Conservation (phyloP, 2,329 filamentous ascomycete species). For the Aspergillus luchuensis region DNA sequence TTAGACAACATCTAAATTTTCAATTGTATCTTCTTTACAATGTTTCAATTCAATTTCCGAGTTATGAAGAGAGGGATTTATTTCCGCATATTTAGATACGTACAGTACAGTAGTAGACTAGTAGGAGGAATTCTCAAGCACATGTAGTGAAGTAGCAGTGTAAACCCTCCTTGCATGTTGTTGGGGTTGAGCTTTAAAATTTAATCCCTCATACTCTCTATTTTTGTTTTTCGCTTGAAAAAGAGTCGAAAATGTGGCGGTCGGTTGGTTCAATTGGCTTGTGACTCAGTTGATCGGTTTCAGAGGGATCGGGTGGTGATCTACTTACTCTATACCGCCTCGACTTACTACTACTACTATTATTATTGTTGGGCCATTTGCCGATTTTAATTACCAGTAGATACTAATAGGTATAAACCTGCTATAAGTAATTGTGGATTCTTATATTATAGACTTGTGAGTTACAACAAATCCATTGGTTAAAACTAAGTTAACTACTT, state of each 20-base stretch:
- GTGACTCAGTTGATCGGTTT: background rate
- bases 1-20: background rate
- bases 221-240: background rate
- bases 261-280: background rate
- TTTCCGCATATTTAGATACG: too few relatives aligned
- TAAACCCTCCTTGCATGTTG: background rate
- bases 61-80: too few relatives aligned
- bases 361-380: too few relatives aligned
- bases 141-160: background rate
- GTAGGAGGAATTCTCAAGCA: background rate
- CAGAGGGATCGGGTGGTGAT: background rate
- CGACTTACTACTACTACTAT: too few relatives aligned
- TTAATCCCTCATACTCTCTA: conserved; percentile 15
- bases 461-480: background rate
- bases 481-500: background rate
- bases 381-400: too few relatives aligned
- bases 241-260: background rate
- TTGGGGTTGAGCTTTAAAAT: background rate
- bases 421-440: too few relatives aligned
- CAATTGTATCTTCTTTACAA: too few relatives aligned
- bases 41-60: too few relatives aligned
- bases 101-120: background rate
- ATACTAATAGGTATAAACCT: too few relatives aligned
- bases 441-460: too few relatives aligned
- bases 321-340: too few relatives aligned